These are phyloP conservation scores for Podila epicladia DNA, from an alignment of 192 early-diverging fungal genomes.

Conservation along the genomic window DNA sequence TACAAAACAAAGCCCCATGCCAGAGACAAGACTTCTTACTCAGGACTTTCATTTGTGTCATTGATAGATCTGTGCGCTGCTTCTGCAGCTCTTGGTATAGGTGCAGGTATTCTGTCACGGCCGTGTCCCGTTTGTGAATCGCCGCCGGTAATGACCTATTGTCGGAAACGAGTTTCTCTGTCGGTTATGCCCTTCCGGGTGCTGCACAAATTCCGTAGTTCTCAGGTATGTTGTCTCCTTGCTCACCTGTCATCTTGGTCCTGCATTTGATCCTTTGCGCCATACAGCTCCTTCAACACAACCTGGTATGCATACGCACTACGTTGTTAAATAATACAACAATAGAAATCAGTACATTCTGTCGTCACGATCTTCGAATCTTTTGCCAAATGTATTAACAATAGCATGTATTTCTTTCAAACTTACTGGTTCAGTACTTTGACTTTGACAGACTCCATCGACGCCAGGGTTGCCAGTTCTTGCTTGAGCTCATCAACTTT, in stretches of 20 bases:
- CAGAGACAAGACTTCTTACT: constrained; percentile 10
- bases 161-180: not conserved
- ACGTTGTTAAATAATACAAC: not conserved
- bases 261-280: not conserved
- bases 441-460: constrained; percentile 8
- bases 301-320: constrained; percentile 29
- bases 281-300: constrained; percentile 22
- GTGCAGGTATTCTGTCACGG: constrained; percentile 27
- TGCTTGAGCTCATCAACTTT: constrained; percentile 25
- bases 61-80: constrained; percentile 11
- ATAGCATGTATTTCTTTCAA: not conserved
- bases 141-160: constrained; percentile 9
- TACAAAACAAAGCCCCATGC: not conserved
- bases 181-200: not conserved
- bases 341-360: not conserved
- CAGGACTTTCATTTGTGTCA: constrained; percentile 8
- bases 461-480: constrained; percentile 4
- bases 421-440: constrained; percentile 14
- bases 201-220: not conserved
- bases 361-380: not conserved
- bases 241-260: constrained; percentile 20
- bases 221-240: not conserved
- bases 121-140: constrained; percentile 26
- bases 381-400: not conserved
- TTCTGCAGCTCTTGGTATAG: constrained; percentile 26